Base-by-base conservation (phyloP, 192 early-diverging fungal species). In the Entomortierella lignicola region DNA sequence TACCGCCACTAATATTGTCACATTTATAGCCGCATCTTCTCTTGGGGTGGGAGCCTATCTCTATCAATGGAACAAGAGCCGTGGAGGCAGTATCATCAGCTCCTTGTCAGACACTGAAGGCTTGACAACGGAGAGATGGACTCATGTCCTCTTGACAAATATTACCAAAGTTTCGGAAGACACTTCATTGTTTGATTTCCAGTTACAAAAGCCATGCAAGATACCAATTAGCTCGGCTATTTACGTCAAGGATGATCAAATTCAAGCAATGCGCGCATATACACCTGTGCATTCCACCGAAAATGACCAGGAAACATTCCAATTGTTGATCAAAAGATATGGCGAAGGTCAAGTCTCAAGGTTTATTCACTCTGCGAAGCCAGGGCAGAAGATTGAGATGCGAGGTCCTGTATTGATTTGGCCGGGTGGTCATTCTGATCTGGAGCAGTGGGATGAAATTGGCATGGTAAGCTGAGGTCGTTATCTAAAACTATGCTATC, bases 321-420 rank as follows among this genome's bases (percentile, higher is more conserved):
- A 94, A 43, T 75, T 94, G 44, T 66, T 92, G 7, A 83, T 94
- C 43, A 92, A 92, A 71, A 82, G 84, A 13, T 94, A 92, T 67
- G 70, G 83, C 11, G 66, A 83, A 48, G 91, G 91, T n/a, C 87
- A 87, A 10, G 72, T 94, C 4, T 92, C 92, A 15, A 82, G 87
- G 17, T 89, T 87, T 32, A 64, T 92, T 43, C 83, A 90, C 56
- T 63, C 63, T n/a, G 84, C 83, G 15, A 82, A 68, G 2, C 66
- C 83, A 2, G 88, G 89, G 25, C 87, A 92, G 50, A 63, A 66
- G n/a, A 75, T 92, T 11, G 85, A 89, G 60, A 84, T 92, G 80
- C 84, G 90, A 39, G 92, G 92, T 0, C 92, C 92, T 8, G 70
- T 90, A 21, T 34, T 83, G 21, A 84, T 84, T 25, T 88, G 86